Conservation (phyloP, 805 yeast species). For the Yarrowia alimentaria region DNA sequence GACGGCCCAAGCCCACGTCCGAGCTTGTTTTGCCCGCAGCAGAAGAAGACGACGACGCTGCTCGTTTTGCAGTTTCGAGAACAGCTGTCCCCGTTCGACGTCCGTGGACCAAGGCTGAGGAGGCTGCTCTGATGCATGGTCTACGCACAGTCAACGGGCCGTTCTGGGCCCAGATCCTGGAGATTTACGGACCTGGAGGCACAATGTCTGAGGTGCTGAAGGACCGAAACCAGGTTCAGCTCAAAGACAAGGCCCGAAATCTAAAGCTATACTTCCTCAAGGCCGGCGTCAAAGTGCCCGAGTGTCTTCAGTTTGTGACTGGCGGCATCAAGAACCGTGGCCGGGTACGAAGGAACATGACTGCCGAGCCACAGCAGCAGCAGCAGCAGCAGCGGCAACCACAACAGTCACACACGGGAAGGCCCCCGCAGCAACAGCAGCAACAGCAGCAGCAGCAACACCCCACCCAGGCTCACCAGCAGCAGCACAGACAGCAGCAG, state of each 20-base stretch:
- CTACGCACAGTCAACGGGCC: slow-evolving; percentile 77
- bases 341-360: not conserved
- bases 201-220: slow-evolving; percentile 76
- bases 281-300: slow-evolving; percentile 73
- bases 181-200: slow-evolving; percentile 93
- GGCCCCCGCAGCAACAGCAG: not conserved
- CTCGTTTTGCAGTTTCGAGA: slow-evolving; percentile 32
- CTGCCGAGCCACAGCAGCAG: slow-evolving; percentile 12
- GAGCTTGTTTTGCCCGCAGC: slow-evolving; percentile 3
- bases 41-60: slow-evolving; percentile 17
- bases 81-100: slow-evolving; percentile 45
- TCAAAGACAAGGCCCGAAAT: slow-evolving; percentile 94
- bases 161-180: slow-evolving; percentile 88
- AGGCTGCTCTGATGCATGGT: slow-evolving; percentile 76
- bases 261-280: slow-evolving; percentile 87
- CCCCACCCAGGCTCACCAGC: too few species aligned
- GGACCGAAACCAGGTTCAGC: slow-evolving; percentile 84
- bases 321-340: slow-evolving; percentile 54
- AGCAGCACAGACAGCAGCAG: slow-evolving; percentile 14
- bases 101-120: slow-evolving; percentile 88
- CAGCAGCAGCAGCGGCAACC: not conserved
- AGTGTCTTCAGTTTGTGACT: slow-evolving; percentile 76
- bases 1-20: slow-evolving; percentile 1
- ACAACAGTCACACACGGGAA: not conserved
- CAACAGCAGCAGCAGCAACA: not conserved